These are phyloP conservation scores for Clavispora santaluciae DNA, from an alignment of 805 yeast genomes.

Conservation along the genomic window DNA sequence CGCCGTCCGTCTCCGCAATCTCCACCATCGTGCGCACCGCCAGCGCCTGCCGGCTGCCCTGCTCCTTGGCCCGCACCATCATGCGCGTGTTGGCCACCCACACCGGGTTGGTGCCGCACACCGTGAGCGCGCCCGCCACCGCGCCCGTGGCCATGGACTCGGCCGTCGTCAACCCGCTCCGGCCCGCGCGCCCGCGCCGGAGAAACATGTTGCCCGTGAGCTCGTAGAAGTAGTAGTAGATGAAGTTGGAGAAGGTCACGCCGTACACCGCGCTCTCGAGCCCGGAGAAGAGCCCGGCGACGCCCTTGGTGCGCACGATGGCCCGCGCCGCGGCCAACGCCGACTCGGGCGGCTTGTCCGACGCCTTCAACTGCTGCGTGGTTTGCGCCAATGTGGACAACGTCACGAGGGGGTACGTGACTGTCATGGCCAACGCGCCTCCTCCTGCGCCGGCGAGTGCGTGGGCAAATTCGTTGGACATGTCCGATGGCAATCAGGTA, in stretches of 20 bases:
- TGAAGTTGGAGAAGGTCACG: conserved; percentile 77
- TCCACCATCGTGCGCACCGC: conserved; percentile 56
- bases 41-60: conserved; percentile 21
- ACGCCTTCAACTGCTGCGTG: conserved; percentile 25
- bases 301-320: conserved; percentile 55
- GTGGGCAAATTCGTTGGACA: conserved; percentile 55
- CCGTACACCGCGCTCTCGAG: conserved; percentile 85
- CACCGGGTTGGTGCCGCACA: conserved; percentile 77
- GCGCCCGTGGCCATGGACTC: conserved; percentile 78
- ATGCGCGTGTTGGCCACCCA: conserved; percentile 94
- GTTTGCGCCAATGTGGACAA: conserved; percentile 87
- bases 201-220: conserved; percentile 49
- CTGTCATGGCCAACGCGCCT: conserved; percentile 80
- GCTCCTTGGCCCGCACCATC: conserved; percentile 50
- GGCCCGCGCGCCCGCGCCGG: conserved; percentile 24
- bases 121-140: conserved; percentile 82
- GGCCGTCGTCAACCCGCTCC: conserved; percentile 47
- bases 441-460: conserved; percentile 96
- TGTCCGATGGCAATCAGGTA: conserved; percentile 3
- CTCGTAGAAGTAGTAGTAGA: conserved; percentile 89
- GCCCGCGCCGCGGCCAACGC: conserved; percentile 29
- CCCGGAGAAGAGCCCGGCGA: conserved; percentile 74
- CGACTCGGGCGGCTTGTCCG: conserved; percentile 9
- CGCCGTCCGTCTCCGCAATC: conserved; percentile 68
- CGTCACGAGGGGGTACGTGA: conserved; percentile 87